Conservation (phyloP, 2,329 filamentous ascomycete genomes). For the Tolypocladium ophioglossoides region DNA sequence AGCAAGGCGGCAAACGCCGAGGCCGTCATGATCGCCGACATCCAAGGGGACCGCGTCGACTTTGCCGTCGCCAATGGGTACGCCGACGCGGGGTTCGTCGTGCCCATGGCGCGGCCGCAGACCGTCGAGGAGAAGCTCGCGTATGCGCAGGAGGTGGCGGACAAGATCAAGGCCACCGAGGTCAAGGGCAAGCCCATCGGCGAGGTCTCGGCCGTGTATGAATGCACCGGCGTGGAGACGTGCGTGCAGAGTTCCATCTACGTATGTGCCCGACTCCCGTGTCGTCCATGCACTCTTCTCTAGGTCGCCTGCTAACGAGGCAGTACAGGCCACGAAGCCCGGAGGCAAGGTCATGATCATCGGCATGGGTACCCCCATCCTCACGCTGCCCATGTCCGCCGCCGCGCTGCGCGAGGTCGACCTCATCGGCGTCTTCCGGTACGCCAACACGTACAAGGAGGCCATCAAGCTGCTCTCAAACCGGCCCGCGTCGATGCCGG, state of each 20-base stretch:
- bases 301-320: neutral
- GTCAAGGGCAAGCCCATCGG: slow-evolving; percentile 37
- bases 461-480: slow-evolving; percentile 41
- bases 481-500: slow-evolving; percentile 42
- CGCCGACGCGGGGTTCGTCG: slow-evolving; percentile 40
- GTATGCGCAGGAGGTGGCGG: slow-evolving; percentile 39
- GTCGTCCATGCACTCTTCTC: too few relatives aligned
- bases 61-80: slow-evolving; percentile 48
- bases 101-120: slow-evolving; percentile 36
- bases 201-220: slow-evolving; percentile 59
- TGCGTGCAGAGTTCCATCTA: slow-evolving; percentile 70
- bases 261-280: slow-evolving; percentile 22
- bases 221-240: slow-evolving; percentile 69
- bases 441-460: slow-evolving; percentile 61
- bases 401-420: slow-evolving; percentile 61
- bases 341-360: slow-evolving; percentile 62
- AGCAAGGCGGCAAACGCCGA: slow-evolving; percentile 33
- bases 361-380: slow-evolving; percentile 62
- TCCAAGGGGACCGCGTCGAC: slow-evolving; percentile 42
- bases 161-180: slow-evolving; percentile 24
- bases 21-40: slow-evolving; percentile 43
- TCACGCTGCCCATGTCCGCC: slow-evolving; percentile 58
- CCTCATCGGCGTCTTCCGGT: slow-evolving; percentile 60
- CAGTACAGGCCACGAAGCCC: slow-evolving; percentile 45
- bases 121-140: slow-evolving; percentile 41